Evolutionary conservation across 2,329 filamentous ascomycete genomes (phyloP).

Genomic region (Cladophialophora exuberans): DNA sequence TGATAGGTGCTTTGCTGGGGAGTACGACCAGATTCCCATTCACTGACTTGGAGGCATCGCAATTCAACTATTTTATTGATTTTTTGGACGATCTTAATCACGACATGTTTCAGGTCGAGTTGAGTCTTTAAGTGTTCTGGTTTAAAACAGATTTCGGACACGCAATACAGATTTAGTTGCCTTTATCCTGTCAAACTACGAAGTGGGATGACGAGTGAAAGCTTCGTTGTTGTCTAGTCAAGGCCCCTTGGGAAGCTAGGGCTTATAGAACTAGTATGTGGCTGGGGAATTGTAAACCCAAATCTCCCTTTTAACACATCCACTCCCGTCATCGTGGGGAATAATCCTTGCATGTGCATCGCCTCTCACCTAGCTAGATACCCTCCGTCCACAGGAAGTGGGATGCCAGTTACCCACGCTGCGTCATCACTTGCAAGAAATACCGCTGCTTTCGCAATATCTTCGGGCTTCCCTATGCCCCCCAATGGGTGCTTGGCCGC

Average conservation of each 20-base stretch:
- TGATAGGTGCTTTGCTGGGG: not conserved
- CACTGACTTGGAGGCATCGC: not conserved
- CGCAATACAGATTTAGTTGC: too few species aligned
- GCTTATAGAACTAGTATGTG: too few species aligned
- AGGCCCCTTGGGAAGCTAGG: too few species aligned
- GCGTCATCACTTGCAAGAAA: constrained; percentile 53
- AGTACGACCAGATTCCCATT: constrained; percentile 1
- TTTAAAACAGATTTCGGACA: too few species aligned
- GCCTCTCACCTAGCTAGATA: constrained; percentile 37
- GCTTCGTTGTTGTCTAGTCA: too few species aligned
- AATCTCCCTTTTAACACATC: too few species aligned
- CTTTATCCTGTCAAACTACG: too few species aligned
- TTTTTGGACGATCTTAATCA: constrained; percentile 7
- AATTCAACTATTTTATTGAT: constrained; percentile 4
- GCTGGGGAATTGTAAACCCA: too few species aligned
- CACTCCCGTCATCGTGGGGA: too few species aligned
- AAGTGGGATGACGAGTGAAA: too few species aligned
- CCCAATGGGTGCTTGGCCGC: constrained; percentile 23
- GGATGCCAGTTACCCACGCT: constrained; percentile 48
- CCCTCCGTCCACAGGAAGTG: constrained; percentile 51
- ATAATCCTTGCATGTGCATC: too few species aligned
- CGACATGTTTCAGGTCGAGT: constrained; percentile 1
- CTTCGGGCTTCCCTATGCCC: constrained; percentile 36
- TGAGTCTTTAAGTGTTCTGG: not conserved
- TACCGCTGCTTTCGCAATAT: constrained; percentile 46